These are phyloP conservation scores for Aspergillus ibericus DNA, from an alignment of 2,329 filamentous ascomycete genomes.

Conservation along the genomic window DNA sequence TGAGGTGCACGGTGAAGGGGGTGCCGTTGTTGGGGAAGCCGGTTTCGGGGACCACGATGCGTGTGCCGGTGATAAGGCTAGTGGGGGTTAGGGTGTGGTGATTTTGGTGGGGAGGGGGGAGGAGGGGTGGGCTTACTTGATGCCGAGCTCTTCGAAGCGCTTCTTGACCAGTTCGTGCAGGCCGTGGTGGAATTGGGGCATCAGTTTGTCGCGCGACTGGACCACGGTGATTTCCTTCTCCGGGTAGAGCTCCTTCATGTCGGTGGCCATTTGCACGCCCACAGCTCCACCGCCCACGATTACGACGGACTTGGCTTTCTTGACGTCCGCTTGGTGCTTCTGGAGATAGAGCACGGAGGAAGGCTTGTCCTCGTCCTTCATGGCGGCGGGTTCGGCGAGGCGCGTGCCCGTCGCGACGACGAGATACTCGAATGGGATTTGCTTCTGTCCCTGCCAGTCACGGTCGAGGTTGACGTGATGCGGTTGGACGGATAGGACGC, in stretches of 20 bases:
- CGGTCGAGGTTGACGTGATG: constrained; percentile 33
- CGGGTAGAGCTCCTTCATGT: constrained; percentile 51
- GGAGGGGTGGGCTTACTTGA: constrained; percentile 18
- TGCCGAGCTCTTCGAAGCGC: constrained; percentile 36
- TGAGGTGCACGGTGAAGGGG: constrained; percentile 30
- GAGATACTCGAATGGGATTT: constrained; percentile 36
- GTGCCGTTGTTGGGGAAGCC: constrained; percentile 30
- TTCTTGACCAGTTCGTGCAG: constrained; percentile 33
- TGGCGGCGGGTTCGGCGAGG: constrained; percentile 35
- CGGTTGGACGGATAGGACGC: constrained; percentile 31
- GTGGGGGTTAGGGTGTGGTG: neutral
- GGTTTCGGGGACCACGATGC: constrained; percentile 26
- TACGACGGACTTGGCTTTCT: constrained; percentile 31
- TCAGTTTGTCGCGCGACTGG: constrained; percentile 46
- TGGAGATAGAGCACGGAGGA: constrained; percentile 36
- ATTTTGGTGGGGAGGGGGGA: too few species aligned
- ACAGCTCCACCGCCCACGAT: constrained; percentile 53
- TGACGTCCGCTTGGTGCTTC: constrained; percentile 32
- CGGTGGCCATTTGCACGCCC: constrained; percentile 53
- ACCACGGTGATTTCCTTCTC: constrained; percentile 50
- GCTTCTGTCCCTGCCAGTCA: constrained; percentile 34
- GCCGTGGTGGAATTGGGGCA: constrained; percentile 34
- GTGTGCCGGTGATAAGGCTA: constrained; percentile 32
- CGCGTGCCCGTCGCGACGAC: constrained; percentile 36
- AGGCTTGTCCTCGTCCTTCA: constrained; percentile 34